Evolutionary conservation across 2,329 filamentous ascomycete species (phyloP), one percentile per base, ranked within the genome.

Genomic region (Fusarium sulawesiense): DNA sequence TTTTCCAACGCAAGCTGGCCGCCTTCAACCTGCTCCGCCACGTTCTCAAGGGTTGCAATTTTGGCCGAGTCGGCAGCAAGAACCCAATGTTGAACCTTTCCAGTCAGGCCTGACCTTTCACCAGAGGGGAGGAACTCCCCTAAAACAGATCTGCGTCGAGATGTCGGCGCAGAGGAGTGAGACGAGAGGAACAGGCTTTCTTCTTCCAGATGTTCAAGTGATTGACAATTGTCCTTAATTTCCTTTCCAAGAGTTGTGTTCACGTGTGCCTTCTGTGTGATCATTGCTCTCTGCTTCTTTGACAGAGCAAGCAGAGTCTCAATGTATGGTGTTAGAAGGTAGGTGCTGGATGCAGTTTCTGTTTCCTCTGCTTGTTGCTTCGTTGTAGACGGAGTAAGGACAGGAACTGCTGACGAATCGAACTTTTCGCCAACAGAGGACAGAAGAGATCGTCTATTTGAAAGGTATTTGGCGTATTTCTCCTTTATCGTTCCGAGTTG

Each of bases 131-230:
- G 77, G 8, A 81, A 82, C n/a, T 83, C 80, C n/a, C 79, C 81
- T 53, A 86, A 81, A 44, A 82, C 81, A n/a, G 78, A 78, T 23
- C 80, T 78, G 18, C 77, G 71, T 42, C 78, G 79, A 9, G 76
- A 74, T 21, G 74, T 76, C 5, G 49, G 64, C 21, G 83, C 80
- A 70, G 82, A 78, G 1, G 86, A 83, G 66, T 89, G 83, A 11
- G 81, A 78, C 3, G 84, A 85, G 14, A 91, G 81, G 18, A 91
- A 79, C 67, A 89, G 87, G 72, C 89, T 91, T 74, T 91, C 88
- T 50, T 91, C 86, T 13, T 85, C 83, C 4, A 91, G 79, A 60
- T 84, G 86, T 50, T 84, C 83, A 10, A 91, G 78, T 3, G 79
- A 75, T 74, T 87, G 84, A 55, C 80, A 80, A 16, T 82, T 81